phyloP scores from a whole-genome alignment of 1,284 basidiomycete species.

The Trametes polyzona region DNA sequence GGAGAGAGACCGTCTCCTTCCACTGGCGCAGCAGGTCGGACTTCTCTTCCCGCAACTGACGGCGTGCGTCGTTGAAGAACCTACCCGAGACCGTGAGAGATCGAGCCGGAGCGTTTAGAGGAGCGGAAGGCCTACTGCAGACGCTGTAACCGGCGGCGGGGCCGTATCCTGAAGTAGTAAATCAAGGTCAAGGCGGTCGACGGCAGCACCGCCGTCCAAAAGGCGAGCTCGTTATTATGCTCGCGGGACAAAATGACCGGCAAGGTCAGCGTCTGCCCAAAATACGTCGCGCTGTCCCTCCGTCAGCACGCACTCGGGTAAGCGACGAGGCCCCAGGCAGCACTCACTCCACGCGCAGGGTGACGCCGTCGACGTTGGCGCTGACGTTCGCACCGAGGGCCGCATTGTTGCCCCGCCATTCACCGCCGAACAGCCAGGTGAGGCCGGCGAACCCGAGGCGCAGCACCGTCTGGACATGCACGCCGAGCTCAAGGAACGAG shows the following conservation, averaged over 20 bases:
- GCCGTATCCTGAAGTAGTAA: slow-evolving; percentile 40
- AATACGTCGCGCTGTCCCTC: slow-evolving; percentile 35
- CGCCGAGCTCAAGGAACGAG: slow-evolving; percentile 34
- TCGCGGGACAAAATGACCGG: slow-evolving; percentile 41
- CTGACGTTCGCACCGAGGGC: slow-evolving; percentile 37
- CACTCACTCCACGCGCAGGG: slow-evolving; percentile 40
- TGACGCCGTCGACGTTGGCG: slow-evolving; percentile 36
- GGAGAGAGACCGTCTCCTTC: slow-evolving; percentile 50
- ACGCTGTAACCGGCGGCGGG: slow-evolving; percentile 36
- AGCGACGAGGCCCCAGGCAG: slow-evolving; percentile 10
- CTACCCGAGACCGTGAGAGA: slow-evolving; percentile 26
- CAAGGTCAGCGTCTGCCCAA: slow-evolving; percentile 39
- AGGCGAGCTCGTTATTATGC: slow-evolving; percentile 33
- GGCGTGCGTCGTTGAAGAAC: slow-evolving; percentile 54
- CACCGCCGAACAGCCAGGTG: slow-evolving; percentile 32
- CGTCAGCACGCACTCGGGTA: slow-evolving; percentile 5
- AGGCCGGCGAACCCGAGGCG: slow-evolving; percentile 32
- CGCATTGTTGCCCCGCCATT: slow-evolving; percentile 33
- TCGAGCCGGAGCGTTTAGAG: not conserved
- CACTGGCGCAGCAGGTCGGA: slow-evolving; percentile 60
- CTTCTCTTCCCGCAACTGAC: slow-evolving; percentile 60
- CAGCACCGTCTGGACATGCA: slow-evolving; percentile 29
- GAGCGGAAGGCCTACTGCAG: slow-evolving; percentile 32
- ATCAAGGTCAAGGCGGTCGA: slow-evolving; percentile 37
- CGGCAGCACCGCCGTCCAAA: slow-evolving; percentile 39